Evolutionary conservation across 768 basidiomycete species (phyloP).

Genomic region (Naematelia aurantialba): DNA sequence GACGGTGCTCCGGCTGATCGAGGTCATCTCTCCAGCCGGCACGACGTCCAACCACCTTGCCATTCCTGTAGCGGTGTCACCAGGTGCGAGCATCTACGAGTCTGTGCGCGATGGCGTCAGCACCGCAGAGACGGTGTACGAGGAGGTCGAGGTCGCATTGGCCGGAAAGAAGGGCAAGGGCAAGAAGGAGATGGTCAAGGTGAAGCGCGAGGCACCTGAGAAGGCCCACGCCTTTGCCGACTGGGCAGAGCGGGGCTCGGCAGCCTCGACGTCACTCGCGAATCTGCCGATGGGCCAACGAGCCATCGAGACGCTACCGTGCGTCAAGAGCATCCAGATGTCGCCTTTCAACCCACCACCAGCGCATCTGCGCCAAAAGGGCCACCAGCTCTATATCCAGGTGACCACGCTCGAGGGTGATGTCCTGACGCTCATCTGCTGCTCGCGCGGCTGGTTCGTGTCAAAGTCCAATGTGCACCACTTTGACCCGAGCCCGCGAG

Average conservation of each 20-base stretch:
- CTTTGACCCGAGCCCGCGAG: slow-evolving; percentile 52
- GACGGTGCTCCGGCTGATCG: slow-evolving; percentile 51
- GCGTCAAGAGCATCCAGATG: slow-evolving; percentile 48
- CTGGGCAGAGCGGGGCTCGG: slow-evolving; percentile 31
- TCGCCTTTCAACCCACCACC: slow-evolving; percentile 55
- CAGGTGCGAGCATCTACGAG: slow-evolving; percentile 48
- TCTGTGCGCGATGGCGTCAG: slow-evolving; percentile 47
- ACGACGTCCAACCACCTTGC: slow-evolving; percentile 35
- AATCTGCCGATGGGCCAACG: slow-evolving; percentile 35
- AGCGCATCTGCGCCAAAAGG: slow-evolving; percentile 51
- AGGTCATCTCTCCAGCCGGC: slow-evolving; percentile 43
- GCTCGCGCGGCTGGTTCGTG: slow-evolving; percentile 53
- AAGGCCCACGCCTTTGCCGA: slow-evolving; percentile 45
- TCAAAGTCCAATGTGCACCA: slow-evolving; percentile 47
- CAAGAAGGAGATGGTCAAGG: slow-evolving; percentile 41
- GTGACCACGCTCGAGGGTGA: slow-evolving; percentile 53
- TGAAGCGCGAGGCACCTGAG: slow-evolving; percentile 22
- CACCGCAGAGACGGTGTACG: slow-evolving; percentile 21
- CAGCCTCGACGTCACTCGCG: slow-evolving; percentile 17
- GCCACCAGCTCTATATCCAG: slow-evolving; percentile 53
- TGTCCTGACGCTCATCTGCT: slow-evolving; percentile 50
- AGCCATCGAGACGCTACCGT: slow-evolving; percentile 30
- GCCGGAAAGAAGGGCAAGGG: slow-evolving; percentile 44
- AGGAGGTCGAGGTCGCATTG: slow-evolving; percentile 32
- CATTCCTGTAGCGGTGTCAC: slow-evolving; percentile 36